Evolutionary conservation across 805 yeast species (phyloP).

Genomic region (Maudiozyma bulderi): DNA sequence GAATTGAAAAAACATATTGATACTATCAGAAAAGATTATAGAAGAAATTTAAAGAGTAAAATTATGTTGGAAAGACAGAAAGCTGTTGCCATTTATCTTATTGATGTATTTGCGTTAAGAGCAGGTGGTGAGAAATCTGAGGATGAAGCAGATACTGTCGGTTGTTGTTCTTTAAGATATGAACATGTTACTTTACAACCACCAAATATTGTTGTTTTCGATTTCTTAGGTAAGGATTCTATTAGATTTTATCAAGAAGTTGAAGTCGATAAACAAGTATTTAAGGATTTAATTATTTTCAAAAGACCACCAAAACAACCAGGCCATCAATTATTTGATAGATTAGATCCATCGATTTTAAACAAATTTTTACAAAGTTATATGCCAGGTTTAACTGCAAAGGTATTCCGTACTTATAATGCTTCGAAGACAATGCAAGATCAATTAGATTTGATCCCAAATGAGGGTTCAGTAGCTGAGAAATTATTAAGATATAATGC

Average conservation of each 20-base stretch:
- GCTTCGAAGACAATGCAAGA: conserved; percentile 97
- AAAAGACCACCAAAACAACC: conserved; percentile 71
- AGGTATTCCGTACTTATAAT: conserved; percentile 94
- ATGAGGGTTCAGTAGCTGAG: conserved; percentile 80
- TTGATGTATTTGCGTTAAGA: conserved; percentile 88
- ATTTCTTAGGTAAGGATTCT: conserved; percentile 92
- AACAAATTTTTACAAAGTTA: conserved; percentile 83
- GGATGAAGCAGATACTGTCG: conserved; percentile 97
- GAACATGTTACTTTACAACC: conserved; percentile 84
- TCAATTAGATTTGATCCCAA: conserved; percentile 74
- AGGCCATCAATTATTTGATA: conserved; percentile 87
- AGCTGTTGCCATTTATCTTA: conserved; percentile 87
- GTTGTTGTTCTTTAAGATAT: conserved; percentile 87
- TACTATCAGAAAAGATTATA: conserved; percentile 66
- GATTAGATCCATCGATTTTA: conserved; percentile 72
- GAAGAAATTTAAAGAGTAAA: conserved; percentile 54
- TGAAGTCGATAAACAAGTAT: conserved; percentile 84
- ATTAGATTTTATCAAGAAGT: conserved; percentile 88
- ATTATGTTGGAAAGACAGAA: conserved; percentile 81
- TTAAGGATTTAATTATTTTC: conserved; percentile 65
- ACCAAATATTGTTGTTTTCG: conserved; percentile 78
- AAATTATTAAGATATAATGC: conserved; percentile 84
- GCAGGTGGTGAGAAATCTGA: conserved; percentile 98
- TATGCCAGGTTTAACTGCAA: conserved; percentile 90
- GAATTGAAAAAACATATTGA: conserved; percentile 67